These are phyloP conservation scores for Wickerhamiella cacticola DNA, from an alignment of 805 yeast genomes.

Conservation along the genomic window DNA sequence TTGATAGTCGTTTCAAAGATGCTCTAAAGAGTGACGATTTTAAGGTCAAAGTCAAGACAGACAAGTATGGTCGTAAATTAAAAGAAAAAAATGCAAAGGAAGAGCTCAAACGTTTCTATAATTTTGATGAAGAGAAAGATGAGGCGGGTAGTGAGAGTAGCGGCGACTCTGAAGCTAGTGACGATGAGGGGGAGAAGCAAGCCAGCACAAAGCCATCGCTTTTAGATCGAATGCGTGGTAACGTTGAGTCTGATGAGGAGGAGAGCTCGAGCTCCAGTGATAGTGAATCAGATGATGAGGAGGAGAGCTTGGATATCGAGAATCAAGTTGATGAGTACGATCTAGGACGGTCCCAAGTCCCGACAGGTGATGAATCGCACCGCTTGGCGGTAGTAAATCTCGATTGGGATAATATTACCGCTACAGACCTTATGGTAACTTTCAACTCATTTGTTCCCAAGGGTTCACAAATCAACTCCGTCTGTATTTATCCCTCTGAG, in stretches of 20 bases:
- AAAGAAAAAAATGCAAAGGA: conserved; percentile 34
- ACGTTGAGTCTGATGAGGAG: conserved; percentile 10
- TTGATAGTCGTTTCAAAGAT: conserved; percentile 77
- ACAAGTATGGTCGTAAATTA: conserved; percentile 69
- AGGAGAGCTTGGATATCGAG: conserved; percentile 17
- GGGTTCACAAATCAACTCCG: conserved; percentile 55
- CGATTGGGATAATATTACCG: conserved; percentile 94
- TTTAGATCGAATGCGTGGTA: conserved; percentile 23
- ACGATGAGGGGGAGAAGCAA: neutral
- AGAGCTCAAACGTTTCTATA: conserved; percentile 57
- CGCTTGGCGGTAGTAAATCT: conserved; percentile 85
- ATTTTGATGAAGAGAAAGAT: conserved; percentile 32
- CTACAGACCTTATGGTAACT: conserved; percentile 81
- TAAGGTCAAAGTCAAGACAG: conserved; percentile 48
- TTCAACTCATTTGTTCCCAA: conserved; percentile 74
- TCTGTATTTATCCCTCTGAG: conserved; percentile 74
- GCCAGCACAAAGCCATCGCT: conserved; percentile 9
- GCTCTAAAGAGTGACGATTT: conserved; percentile 47
- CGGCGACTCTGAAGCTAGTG: conserved; percentile 10
- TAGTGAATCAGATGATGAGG: conserved; percentile 14
- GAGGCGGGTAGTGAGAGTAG: conserved; percentile 18
- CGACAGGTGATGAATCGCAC: conserved; percentile 72
- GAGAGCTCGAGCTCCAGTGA: conserved; percentile 12
- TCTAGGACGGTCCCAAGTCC: conserved; percentile 41
- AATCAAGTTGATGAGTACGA: conserved; percentile 27